phyloP scores from a whole-genome alignment of 1,139 yeast species.

The Casaregolazyma lundiana region DNA sequence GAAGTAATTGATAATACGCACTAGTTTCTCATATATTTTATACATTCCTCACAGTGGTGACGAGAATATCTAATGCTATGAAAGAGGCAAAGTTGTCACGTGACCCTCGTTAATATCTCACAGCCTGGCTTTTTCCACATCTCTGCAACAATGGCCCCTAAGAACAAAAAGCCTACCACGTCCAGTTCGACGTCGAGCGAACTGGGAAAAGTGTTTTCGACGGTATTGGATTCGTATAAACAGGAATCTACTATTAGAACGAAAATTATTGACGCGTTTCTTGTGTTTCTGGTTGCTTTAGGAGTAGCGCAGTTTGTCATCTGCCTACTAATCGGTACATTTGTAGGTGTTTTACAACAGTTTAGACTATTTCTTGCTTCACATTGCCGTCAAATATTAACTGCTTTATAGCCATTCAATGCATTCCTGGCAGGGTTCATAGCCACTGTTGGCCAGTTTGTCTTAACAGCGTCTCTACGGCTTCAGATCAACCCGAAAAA shows the following conservation, averaged over 20 bases:
- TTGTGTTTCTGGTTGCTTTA: slow-evolving; percentile 65
- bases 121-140: slow-evolving; percentile 1
- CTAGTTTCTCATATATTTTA: background rate
- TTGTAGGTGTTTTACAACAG: slow-evolving; percentile 34
- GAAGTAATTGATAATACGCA: background rate
- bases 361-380: too few species aligned
- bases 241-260: slow-evolving; percentile 25
- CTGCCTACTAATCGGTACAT: slow-evolving; percentile 73
- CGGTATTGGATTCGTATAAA: slow-evolving; percentile 22
- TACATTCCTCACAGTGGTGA: background rate
- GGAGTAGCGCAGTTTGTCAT: slow-evolving; percentile 78
- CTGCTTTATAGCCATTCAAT: slow-evolving; percentile 63
- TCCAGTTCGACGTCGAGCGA: slow-evolving; percentile 12
- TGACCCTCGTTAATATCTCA: background rate
- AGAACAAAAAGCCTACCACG: background rate
- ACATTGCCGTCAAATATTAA: too few species aligned
- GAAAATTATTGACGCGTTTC: slow-evolving; percentile 70
- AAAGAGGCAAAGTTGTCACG: background rate
- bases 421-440: slow-evolving; percentile 93
- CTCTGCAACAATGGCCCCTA: slow-evolving; percentile 1
- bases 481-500: slow-evolving; percentile 54
- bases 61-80: background rate
- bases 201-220: slow-evolving; percentile 18
- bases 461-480: slow-evolving; percentile 61
- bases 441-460: slow-evolving; percentile 93